Conservation (phyloP, 768 basidiomycete species). For the Russula foetens region DNA sequence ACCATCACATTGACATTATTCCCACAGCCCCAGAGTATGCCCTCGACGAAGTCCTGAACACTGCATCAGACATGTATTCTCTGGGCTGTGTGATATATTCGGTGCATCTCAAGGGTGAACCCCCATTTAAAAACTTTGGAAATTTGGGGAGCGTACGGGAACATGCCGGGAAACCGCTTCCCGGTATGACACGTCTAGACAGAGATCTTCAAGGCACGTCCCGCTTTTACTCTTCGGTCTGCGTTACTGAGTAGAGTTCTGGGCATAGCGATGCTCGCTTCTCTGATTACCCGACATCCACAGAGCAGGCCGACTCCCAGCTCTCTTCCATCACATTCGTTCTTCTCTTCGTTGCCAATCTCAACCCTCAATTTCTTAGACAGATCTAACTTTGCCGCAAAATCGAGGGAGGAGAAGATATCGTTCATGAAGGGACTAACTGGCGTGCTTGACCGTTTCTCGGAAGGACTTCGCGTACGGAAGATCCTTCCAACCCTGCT, state of each 20-base stretch:
- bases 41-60: conserved; percentile 77
- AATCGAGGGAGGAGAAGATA: conserved; percentile 92
- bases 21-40: conserved; percentile 88
- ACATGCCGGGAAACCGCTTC: conserved; percentile 53
- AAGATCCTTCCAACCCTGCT: conserved; percentile 89
- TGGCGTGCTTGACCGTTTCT: conserved; percentile 74
- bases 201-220: conserved; percentile 60
- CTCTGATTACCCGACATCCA: conserved; percentile 75
- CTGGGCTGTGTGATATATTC: conserved; percentile 88
- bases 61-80: conserved; percentile 89
- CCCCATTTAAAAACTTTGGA: conserved; percentile 83
- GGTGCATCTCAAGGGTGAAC: conserved; percentile 79
- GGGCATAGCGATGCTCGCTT: conserved; percentile 59
- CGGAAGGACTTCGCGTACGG: conserved; percentile 74
- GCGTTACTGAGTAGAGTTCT: neutral
- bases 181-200: conserved; percentile 60
- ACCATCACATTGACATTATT: neutral
- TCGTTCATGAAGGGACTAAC: conserved; percentile 91
- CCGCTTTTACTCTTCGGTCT: neutral
- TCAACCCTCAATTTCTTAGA: conserved; percentile 95
- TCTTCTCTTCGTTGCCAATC: conserved; percentile 93
- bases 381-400: conserved; percentile 89
- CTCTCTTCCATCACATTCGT: conserved; percentile 74
- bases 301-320: conserved; percentile 66
- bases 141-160: conserved; percentile 63